Base-by-base conservation (phyloP, 306 rosid species). In the Trifolium pratense region DNA sequence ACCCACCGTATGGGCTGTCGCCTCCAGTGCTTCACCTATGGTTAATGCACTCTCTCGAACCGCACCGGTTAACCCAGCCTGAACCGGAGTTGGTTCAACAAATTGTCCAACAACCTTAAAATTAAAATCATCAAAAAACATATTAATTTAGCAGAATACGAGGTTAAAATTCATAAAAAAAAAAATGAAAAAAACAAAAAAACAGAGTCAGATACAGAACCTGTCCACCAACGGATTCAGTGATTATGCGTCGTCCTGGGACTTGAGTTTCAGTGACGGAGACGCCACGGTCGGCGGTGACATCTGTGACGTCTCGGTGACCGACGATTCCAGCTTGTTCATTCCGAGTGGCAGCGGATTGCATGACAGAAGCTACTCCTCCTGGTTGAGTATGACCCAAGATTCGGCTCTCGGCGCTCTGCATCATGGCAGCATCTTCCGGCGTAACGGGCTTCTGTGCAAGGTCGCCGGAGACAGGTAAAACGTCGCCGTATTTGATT, bases 11-110 rank as follows among this genome's bases (percentile, higher is more conserved):
- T 73, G 66, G 0, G 87, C 86, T 16, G 87, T 73, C 0, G 97
- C 97, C 82, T 93, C 98, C 51, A 89, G 73, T 7, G 97, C 98
- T 58, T 90, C 90, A 2, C 97, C 98, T 36, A 93, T 87, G 2
- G 93, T 90, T 13, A 91, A 71, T 2, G 80, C 73, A 32, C 58
- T 76, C 66, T 76, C 73, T 45, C 63, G 26, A 2, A 32, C 57
- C 10, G 36, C 77, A 43, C 75, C 67, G 2, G 2, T 49, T 6
- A 2, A 14, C 0, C 61, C 53, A 23, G 64, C 32, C 6, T 45
- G 16, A 40, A 82, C 74, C 10, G 84, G 83, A 0, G 80, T 77
- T 1, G 96, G 76, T 59, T 87, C 68, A 32, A 23, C 76, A 59
- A 34, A 76, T 72, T 87, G 86, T 4, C 84, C 87, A 18, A 91